Evolutionary conservation across 306 rosid species (phyloP), one percentile per base, ranked within the genome.

Genomic region (Dryas octopetala): DNA sequence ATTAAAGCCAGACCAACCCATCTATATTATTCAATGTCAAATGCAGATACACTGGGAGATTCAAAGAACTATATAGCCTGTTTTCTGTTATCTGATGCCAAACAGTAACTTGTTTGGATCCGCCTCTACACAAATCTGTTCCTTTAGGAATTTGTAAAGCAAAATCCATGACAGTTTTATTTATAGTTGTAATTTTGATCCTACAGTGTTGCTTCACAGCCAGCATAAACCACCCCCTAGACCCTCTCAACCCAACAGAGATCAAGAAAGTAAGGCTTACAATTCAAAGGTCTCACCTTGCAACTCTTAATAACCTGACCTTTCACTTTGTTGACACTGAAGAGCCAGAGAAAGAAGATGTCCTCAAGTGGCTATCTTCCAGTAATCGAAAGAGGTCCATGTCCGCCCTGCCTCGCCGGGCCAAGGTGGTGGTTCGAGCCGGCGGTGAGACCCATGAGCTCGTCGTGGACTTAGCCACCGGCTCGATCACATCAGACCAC

Each of bases 301-400:
- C 88, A 74, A 70, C 82, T 59, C 85, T 86, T 78, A 88, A 90
- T n/a, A 91, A 93, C 54, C 76, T 93, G 6, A 82, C 97, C 78
- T 93, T 81, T 70, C 97, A 91, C 62, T 89, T 84, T 55, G 81
- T 91, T 9, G 97, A 93, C 59, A 76, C 86, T 4, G 91, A 93
- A 64, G 97, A 91, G 77, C 97, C 97, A 51, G 84, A 91, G 68
- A 93, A 93, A 85, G 67, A 40, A 5, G 78, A 83, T 71, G 97
- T 93, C 77, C 80, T 91, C 75, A 73, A 78, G 46, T 91, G 92
- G 93, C 83, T 93, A 48, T 88, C 91, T 74, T 82, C 89, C 53
- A 75, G 73, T 2, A 77, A 68, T 63, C 53, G 57, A 62, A 76
- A 68, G 57, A 80, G 53, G 44, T 71, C 62, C n/a, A 47, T 8